phyloP scores from a whole-genome alignment of 331 rosid genomes.

The Spiraea crenata region DNA sequence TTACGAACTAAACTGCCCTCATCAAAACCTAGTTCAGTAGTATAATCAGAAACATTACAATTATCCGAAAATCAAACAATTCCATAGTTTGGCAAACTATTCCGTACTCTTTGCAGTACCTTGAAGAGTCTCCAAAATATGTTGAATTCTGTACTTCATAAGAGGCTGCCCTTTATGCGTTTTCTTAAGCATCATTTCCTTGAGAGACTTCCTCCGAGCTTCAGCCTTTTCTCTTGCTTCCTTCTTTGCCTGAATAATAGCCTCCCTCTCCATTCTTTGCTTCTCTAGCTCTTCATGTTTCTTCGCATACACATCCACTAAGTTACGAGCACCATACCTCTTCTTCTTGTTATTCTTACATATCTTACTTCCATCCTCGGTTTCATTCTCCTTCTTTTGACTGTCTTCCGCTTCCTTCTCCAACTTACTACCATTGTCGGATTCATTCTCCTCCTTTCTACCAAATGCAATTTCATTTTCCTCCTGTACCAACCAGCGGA shows the following conservation, averaged over 20 bases:
- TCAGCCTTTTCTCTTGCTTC: constrained; percentile 56
- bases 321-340: constrained; percentile 37
- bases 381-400: constrained; percentile 30
- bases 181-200: constrained; percentile 66
- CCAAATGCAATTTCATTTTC: constrained; percentile 29
- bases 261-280: constrained; percentile 63
- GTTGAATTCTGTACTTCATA: constrained; percentile 78
- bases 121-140: constrained; percentile 69
- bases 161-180: constrained; percentile 74
- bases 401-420: constrained; percentile 15
- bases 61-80: constrained; percentile 10
- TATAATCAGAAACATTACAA: constrained; percentile 1
- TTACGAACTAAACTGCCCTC: neutral
- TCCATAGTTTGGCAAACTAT: constrained; percentile 3
- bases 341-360: constrained; percentile 27
- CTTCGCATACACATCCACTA: constrained; percentile 50
- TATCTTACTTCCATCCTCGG: constrained; percentile 17
- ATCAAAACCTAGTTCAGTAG: neutral
- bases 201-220: constrained; percentile 51
- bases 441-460: constrained; percentile 26
- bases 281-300: constrained; percentile 56
- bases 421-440: constrained; percentile 15
- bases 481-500: constrained; percentile 39
- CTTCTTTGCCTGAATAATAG: constrained; percentile 42
- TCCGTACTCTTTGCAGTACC: constrained; percentile 24